Evolutionary conservation across 176 grass and related monocot genomes (phyloP).

Genomic region (Metroxylon sagu): DNA sequence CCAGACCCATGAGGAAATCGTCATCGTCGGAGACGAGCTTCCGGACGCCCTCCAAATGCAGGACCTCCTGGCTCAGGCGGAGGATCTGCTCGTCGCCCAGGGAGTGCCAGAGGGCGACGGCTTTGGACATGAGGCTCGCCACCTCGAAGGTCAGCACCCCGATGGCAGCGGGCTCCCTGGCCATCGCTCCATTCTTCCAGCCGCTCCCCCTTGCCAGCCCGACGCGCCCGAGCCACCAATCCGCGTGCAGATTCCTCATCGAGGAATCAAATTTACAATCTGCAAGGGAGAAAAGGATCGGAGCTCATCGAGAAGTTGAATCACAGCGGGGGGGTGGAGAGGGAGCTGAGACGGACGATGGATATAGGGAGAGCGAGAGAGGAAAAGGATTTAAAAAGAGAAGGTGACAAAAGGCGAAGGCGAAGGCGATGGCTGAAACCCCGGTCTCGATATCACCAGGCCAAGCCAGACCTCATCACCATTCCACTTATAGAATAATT

Average conservation of each 20-base stretch:
- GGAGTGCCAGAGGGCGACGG: conserved; percentile 52
- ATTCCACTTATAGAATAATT: too few species aligned
- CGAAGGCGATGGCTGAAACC: not conserved
- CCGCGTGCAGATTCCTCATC: conserved; percentile 44
- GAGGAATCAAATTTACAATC: not conserved
- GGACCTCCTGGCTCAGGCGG: conserved; percentile 20
- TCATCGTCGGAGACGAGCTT: conserved; percentile 50
- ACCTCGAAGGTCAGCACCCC: conserved; percentile 53
- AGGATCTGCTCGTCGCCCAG: conserved; percentile 28
- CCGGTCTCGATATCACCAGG: too few species aligned
- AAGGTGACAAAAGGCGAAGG: not conserved
- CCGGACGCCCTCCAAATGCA: conserved; percentile 58
- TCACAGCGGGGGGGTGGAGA: too few species aligned
- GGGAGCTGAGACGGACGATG: not conserved
- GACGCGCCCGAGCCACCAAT: conserved; percentile 21
- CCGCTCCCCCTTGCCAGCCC: not conserved
- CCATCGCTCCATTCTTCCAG: conserved; percentile 24
- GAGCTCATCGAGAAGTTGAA: not conserved
- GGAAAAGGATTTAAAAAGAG: too few species aligned
- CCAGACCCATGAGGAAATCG: conserved; percentile 16
- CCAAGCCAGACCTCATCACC: too few species aligned
- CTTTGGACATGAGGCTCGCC: conserved; percentile 46
- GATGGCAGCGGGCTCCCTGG: conserved; percentile 3
- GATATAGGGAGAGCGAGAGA: not conserved
- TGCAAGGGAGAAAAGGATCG: not conserved